Conservation (phyloP, 1,139 yeast species). For the Debaryomyces sp. region DNA sequence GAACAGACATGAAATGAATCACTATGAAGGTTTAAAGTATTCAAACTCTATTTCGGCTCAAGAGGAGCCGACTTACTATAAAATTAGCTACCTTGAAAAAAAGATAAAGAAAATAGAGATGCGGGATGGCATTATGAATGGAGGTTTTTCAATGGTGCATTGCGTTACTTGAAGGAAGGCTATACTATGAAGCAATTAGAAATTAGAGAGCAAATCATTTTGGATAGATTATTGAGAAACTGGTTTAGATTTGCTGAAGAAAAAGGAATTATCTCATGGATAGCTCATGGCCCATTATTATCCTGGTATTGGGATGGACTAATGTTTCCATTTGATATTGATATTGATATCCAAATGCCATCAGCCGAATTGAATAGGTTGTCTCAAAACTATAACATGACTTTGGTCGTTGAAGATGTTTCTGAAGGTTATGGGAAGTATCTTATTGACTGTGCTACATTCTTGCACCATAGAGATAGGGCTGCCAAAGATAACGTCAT, state of each 20-base stretch:
- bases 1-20: constrained; percentile 26
- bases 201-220: constrained; percentile 31
- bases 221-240: constrained; percentile 34
- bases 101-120: constrained; percentile 29
- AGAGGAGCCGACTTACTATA: constrained; percentile 34
- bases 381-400: constrained; percentile 38
- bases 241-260: constrained; percentile 40
- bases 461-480: constrained; percentile 32
- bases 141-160: constrained; percentile 40
- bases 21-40: constrained; percentile 26
- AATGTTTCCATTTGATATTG: constrained; percentile 40
- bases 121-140: constrained; percentile 46
- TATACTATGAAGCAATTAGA: constrained; percentile 29
- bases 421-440: constrained; percentile 37
- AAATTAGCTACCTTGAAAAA: constrained; percentile 35
- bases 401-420: constrained; percentile 34
- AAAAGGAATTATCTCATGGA: constrained; percentile 44
- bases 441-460: constrained; percentile 36
- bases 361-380: constrained; percentile 33
- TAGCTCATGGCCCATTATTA: constrained; percentile 55
- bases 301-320: constrained; percentile 45
- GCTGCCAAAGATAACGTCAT: constrained; percentile 36
- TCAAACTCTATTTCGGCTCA: constrained; percentile 17
- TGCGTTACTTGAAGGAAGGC: constrained; percentile 23
- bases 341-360: constrained; percentile 43